Evolutionary conservation across 768 basidiomycete species (phyloP), one percentile per base, ranked within the genome.

Genomic region (Boletellus ananiceps): DNA sequence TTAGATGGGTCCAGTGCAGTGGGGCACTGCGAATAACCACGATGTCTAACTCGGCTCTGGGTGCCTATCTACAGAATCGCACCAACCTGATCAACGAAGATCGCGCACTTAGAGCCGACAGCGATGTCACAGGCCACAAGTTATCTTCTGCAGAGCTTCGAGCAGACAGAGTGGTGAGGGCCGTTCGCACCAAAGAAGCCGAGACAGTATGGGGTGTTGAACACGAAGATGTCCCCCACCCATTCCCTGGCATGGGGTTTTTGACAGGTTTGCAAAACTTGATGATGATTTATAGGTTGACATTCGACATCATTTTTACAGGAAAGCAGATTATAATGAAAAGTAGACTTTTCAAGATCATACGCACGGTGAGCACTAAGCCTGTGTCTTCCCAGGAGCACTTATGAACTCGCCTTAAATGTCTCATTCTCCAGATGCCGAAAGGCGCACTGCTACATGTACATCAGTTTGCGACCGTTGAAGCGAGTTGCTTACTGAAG

Each of bases 181-280:
- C 62, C 21, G 75, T 88, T 46, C 78, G 86, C 35, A 61, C 68
- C 0, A 50, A 56, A 14, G 86, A 88, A 57, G 78, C 74, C 0
- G 57, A 64, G 21, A 71, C 74, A 2, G 65, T 87, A n/a, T 86
- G 84, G 86, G 70, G 62, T 33, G 65, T 65, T 43, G 75, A 81
- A n/a, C 68, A 77, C 52, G 69, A 75, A 15, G 73, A 71, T 9
- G 68, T 80, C 33, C 77, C 74, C 16, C 79, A 86, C 52, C 71
- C 79, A 2, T 86, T 85, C 54, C 84, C 85, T 35, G 86, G 86
- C 29, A 86, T 86, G 84, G 83, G 79, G 53, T 88, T 87, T 56
- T 62, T 87, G 55, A 85, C 83, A 42, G 83, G 84, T 82, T 55
- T 33, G 59, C 35, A 6, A 4, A 25, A 40, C 9, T 18, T 23